A percentile compares a stretch with the other conserved stretches of the same genome.
These are phyloP conservation scores for Pezicula radicicola DNA, from an alignment of 2,329 filamentous ascomycete species.

Conservation along the genomic window DNA sequence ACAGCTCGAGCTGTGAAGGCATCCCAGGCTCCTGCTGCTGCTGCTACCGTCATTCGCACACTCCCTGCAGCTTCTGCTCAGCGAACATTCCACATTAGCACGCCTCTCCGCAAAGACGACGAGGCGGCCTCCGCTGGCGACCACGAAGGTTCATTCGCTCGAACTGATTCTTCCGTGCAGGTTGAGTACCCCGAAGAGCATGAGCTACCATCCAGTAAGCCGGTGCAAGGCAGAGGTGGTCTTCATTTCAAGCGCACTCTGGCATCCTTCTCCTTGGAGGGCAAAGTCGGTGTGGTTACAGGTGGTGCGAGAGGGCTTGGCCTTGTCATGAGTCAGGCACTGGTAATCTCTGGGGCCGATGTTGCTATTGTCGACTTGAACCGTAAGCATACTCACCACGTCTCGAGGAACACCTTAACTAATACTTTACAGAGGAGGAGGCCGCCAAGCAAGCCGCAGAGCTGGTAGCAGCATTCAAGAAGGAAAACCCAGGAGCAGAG, in stretches of 20 bases:
- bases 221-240: conserved; percentile 73
- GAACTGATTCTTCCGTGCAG: conserved; percentile 74
- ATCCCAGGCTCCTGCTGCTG: conserved; percentile 9
- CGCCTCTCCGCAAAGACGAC: conserved; percentile 16
- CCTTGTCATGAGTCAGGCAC: conserved; percentile 87
- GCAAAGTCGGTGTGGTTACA: conserved; percentile 79
- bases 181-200: conserved; percentile 76
- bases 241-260: conserved; percentile 83
- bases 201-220: conserved; percentile 67
- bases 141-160: conserved; percentile 52
- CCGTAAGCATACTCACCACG: conserved; percentile 51
- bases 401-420: conserved; percentile 6
- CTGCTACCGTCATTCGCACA: conserved; percentile 11
- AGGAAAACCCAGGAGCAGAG: conserved; percentile 74
- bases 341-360: conserved; percentile 84
- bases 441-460: conserved; percentile 72
- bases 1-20: conserved; percentile 20
- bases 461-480: conserved; percentile 72
- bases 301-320: conserved; percentile 88
- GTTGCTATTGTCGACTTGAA: conserved; percentile 94
- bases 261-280: conserved; percentile 81
- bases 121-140: conserved; percentile 13
- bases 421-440: conserved; percentile 64
- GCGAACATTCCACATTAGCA: conserved; percentile 19
- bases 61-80: conserved; percentile 7